Evolutionary conservation across 192 early-diverging fungal genomes (phyloP).

Genomic region (Coemansia sp.): DNA sequence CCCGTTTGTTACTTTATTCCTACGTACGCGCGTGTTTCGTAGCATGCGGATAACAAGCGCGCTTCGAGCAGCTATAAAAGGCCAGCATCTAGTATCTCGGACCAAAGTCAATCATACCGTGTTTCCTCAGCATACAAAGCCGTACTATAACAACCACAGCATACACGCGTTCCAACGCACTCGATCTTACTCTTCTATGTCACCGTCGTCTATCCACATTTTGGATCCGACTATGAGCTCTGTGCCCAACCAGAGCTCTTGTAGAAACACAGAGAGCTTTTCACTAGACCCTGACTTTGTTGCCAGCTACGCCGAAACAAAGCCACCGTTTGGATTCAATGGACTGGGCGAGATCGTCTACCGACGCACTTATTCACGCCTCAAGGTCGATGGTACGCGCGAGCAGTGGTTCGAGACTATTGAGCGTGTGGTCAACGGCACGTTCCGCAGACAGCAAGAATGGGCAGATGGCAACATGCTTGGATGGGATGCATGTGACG

Average conservation of each 20-base stretch:
- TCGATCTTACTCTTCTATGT: no score
- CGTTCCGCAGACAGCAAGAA: slow-evolving; percentile 53
- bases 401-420: slow-evolving; percentile 56
- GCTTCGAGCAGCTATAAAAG: no score
- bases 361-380: slow-evolving; percentile 48
- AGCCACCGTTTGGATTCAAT: slow-evolving; percentile 55
- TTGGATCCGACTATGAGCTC: no score
- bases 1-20: neutral
- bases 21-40: no score
- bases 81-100: no score
- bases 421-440: slow-evolving; percentile 54
- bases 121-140: no score
- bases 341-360: slow-evolving; percentile 57
- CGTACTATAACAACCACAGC: no score
- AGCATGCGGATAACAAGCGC: no score
- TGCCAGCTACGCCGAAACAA: neutral
- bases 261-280: neutral
- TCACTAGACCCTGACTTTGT: slow-evolving; percentile 13
- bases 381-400: slow-evolving; percentile 26
- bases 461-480: slow-evolving; percentile 33
- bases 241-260: no score
- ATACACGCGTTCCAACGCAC: no score
- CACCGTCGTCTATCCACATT: no score
- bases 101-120: no score
- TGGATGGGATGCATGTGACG: slow-evolving; percentile 33